Conservation (phyloP, 768 basidiomycete genomes). For the Multifurca ochricompacta region DNA sequence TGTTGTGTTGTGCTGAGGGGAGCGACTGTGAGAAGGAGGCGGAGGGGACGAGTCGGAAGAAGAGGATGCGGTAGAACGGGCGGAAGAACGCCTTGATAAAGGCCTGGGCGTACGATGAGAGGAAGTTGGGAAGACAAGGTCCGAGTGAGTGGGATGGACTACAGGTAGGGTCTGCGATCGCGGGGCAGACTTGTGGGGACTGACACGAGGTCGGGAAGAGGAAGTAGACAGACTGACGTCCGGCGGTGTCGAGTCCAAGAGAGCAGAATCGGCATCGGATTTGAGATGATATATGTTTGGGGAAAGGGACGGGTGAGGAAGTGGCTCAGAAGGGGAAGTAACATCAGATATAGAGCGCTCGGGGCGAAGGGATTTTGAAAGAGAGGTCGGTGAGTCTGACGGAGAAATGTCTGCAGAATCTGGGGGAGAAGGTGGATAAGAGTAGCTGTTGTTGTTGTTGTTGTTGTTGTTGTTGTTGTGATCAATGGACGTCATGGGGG, state of each 20-base stretch:
- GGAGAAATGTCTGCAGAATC: constrained; percentile 15
- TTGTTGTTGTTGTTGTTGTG: not conserved
- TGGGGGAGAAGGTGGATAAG: constrained; percentile 6
- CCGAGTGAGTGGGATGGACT: constrained; percentile 7
- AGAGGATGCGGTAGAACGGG: constrained; percentile 27
- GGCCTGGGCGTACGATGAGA: constrained; percentile 13
- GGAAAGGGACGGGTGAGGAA: constrained; percentile 6
- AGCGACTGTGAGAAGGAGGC: constrained; percentile 30
- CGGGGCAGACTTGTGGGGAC: constrained; percentile 10
- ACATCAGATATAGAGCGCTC: constrained; percentile 6
- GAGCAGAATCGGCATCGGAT: constrained; percentile 13
- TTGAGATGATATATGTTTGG: not conserved
- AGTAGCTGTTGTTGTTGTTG: not conserved
- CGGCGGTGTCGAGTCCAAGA: not conserved
- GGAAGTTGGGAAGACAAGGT: constrained; percentile 8
- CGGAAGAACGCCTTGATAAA: constrained; percentile 19
- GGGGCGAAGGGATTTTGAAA: not conserved
- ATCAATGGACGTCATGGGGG: constrained; percentile 11
- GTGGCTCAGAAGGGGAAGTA: constrained; percentile 6
- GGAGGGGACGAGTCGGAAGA: constrained; percentile 28
- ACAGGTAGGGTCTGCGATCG: constrained; percentile 11
- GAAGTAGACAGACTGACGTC: constrained; percentile 12
- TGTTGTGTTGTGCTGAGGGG: constrained; percentile 23
- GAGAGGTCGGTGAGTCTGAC: not conserved
- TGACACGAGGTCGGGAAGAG: constrained; percentile 11